Evolutionary conservation across 768 basidiomycete species (phyloP), one percentile per base, ranked within the genome.

Genomic region (Hericium erinaceus): DNA sequence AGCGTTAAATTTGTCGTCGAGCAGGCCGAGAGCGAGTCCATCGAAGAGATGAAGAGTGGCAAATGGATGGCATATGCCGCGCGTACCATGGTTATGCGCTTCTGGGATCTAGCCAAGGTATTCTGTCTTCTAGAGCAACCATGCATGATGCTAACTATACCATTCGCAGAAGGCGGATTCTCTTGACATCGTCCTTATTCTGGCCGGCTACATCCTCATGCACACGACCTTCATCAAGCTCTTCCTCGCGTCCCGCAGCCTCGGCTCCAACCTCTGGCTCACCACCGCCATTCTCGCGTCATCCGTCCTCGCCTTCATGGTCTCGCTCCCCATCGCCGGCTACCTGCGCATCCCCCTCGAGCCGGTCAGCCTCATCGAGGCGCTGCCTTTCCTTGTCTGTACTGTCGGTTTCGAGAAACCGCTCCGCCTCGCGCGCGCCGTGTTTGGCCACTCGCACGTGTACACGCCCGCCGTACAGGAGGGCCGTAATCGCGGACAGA

Each of bases 341-440:
- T 84, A 84, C 12, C 77, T 98, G 58, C 78, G 80, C 64, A 92
- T 99, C 58, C 87, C 85, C 18, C 85, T 99, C 64, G 95, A 98
- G 69, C 92, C 93, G 1, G 87, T 98, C 55, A 86, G 87, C 10
- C 79, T 99, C 53, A 92, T 91, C 10, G 97, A 99, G 70, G 95
- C 97, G 0, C 80, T 99, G 0, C 97, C 97, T 0, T 98, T 98
- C 84, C 77, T 98, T 51, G 95, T 99, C 39, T 95, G 95, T 70
- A 97, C 94, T 1, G 85, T 99, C 59, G 95, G 95, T 7, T 99
- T 98, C 70, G 97, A 99, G 73, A 98, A 99, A 70, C 95, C 95
- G 0, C 84, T 95, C 49, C 82, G 91, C 7, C 84, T 99, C 24
- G 95, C 94, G 2, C 80, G 86, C 12, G 87, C 93, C 2, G 90